Base-by-base conservation (phyloP, 2,329 filamentous ascomycete species). In the Ambrosiella cleistominuta region DNA sequence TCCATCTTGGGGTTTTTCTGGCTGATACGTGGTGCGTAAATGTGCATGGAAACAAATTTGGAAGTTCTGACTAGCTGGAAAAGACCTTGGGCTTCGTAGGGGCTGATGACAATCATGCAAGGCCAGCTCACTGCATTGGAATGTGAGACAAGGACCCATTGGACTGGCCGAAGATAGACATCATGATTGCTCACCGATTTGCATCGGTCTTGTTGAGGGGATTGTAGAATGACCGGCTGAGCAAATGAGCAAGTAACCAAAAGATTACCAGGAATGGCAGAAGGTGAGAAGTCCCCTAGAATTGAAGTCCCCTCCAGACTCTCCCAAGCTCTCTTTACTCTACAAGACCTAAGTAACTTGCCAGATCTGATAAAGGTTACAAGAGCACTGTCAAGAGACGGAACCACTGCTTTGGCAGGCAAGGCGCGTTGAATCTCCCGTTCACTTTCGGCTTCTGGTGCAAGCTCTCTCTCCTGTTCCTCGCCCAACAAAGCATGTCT, bases 391-490 rank as follows among this genome's bases (percentile, higher is more conserved):
- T 42, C 35, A 9, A 54, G 39, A 6, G 0, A 1, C 51, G 83
- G 77, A 0, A 7, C 1, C 0, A 61, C 64, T 0, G 81, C 71
- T 0, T 63, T 42, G 0, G 70, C 69, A 0, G 66, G 59, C 0
- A 66, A 63, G 0, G 80, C 77, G 1, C 69, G 70, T 62, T 85
- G 70, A 0, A 79, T 62, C 54, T 85, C 69, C 0, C 73, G 69
- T 63, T 87, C 79, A 35, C 75, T 68, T 62, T 87, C 79, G 0
- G 78, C 73, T 61, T 88, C 83, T 0, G 80, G 80, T 0, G 79
- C 72, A 0, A 88, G 69, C 61, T 87, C 84, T 0, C 83, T 73
- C 64, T 88, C 83, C 62, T 87, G 81, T 59, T 88, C 84, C 63
- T 86, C 81, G 2, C 78, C 69, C 0, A 85, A 66, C 0, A 68